Evolutionary conservation across 108 stramenopile species (phyloP), one percentile per base, ranked within the genome.

Genomic region (Chaetoceros tenuissimus): DNA sequence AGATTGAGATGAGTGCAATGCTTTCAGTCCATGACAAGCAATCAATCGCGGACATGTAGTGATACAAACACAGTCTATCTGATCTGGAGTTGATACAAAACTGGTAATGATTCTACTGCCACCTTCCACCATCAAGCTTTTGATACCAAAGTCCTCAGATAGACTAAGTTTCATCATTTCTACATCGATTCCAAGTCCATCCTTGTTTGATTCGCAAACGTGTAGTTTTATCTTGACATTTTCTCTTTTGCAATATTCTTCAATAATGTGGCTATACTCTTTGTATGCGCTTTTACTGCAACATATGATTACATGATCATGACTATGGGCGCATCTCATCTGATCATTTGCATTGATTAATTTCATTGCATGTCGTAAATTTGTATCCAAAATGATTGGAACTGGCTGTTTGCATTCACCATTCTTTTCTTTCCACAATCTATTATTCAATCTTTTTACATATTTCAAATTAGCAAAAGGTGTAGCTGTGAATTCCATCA

Each of bases 81-180:
- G 23, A 2, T 43, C 40, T 10, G 19, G 52, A 0, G 29, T 28
- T 43, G 53, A n/a, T 28, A 13, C 17, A 64, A 87, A 87, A 0
- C 77, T 60, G 0, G 77, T 63, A 10, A 91, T 40, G 24, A 91
- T 58, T 3, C 46, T 24, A 0, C 79, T 58, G 8, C 89, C 89
- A 16, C 89, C 89, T 57, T 91, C 89, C 17, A 91, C 81, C 89
- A 91, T 85, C 34, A 91, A 34, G 56, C 71, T 77, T 21, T 69
- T 46, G 17, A 91, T 83, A 2, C 68, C 74, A 66, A 68, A 70
- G n/a, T 62, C 34, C 25, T 63, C 20, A 19, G 61, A 48, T 2
- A 90, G 64, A 19, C 65, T 53, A 21, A 46, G 25, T 20, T 86
- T 56, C 25, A 80, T 67, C 55, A 80, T 64, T 10, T 50, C 21